These are phyloP conservation scores for Bauhinia variegata DNA, from an alignment of 306 rosid species.

Conservation along the genomic window DNA sequence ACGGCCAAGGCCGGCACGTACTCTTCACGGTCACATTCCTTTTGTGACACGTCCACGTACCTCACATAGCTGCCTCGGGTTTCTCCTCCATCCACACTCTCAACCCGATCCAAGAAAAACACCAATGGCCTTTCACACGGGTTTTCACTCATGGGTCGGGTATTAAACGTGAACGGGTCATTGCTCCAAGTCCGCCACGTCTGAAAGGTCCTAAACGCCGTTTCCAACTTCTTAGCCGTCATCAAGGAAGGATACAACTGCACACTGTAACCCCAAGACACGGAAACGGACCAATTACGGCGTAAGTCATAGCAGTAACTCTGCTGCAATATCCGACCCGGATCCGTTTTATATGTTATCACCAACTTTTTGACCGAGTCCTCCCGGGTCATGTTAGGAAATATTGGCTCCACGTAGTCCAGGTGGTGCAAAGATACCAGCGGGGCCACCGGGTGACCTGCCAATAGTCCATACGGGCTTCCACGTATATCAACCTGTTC, in stretches of 20 bases:
- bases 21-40: conserved; percentile 32
- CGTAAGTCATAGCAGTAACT: conserved; percentile 59
- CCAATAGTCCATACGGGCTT: conserved; percentile 61
- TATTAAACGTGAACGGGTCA: conserved; percentile 58
- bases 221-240: conserved; percentile 55
- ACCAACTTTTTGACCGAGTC: conserved; percentile 42
- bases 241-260: conserved; percentile 55
- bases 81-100: not conserved
- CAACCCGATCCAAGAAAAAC: conserved; percentile 50
- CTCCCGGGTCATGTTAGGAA: conserved; percentile 43
- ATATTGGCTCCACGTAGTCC: conserved; percentile 57
- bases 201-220: conserved; percentile 45
- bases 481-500: conserved; percentile 66
- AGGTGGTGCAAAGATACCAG: conserved; percentile 80
- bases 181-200: conserved; percentile 52
- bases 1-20: conserved; percentile 34
- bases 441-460: conserved; percentile 76
- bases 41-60: conserved; percentile 1
- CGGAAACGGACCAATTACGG: conserved; percentile 70
- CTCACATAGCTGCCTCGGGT: conserved; percentile 36
- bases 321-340: conserved; percentile 62
- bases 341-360: conserved; percentile 41
- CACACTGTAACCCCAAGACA: conserved; percentile 73
- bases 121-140: conserved; percentile 42
- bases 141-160: conserved; percentile 43